phyloP scores from a whole-genome alignment of 805 yeast species.

The Ogataea salicorniae region DNA sequence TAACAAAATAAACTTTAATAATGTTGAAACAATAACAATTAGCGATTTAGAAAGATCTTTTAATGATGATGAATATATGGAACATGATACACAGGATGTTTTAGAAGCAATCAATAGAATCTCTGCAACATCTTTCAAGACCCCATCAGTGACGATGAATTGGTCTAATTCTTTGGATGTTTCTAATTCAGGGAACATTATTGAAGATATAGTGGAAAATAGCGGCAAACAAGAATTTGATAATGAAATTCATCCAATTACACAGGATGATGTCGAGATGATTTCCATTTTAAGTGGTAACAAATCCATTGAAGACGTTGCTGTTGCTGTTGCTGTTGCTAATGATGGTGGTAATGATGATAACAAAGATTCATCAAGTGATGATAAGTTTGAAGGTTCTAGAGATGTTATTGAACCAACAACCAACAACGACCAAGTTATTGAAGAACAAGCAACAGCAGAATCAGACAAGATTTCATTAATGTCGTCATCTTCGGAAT shows the following conservation, averaged over 20 bases:
- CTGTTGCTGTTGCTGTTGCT: not conserved
- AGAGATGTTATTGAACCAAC: conserved; percentile 1
- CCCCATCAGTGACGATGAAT: conserved; percentile 32
- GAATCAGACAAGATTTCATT: too few relatives aligned
- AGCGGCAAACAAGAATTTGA: conserved; percentile 1
- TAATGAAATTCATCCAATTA: conserved; percentile 5
- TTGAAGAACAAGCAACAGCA: too few relatives aligned
- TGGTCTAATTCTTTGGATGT: conserved; percentile 33
- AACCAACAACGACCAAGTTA: too few relatives aligned
- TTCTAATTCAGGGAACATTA: conserved; percentile 12
- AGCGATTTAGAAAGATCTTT: not conserved
- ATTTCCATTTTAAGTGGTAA: conserved; percentile 7
- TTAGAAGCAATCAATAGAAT: conserved; percentile 15
- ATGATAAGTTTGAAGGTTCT: conserved; percentile 4
- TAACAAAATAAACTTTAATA: conserved; percentile 1
- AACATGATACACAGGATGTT: conserved; percentile 12
- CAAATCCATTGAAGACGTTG: not conserved
- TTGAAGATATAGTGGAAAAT: conserved; percentile 12
- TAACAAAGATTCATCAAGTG: not conserved
- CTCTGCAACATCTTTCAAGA: conserved; percentile 25
- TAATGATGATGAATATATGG: not conserved
- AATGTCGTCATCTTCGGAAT: too few relatives aligned
- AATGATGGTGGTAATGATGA: not conserved
- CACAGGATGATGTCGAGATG: conserved; percentile 16
- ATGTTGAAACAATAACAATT: not conserved